phyloP scores from a whole-genome alignment of 176 grass and related monocot species.

The Cocos nucifera region DNA sequence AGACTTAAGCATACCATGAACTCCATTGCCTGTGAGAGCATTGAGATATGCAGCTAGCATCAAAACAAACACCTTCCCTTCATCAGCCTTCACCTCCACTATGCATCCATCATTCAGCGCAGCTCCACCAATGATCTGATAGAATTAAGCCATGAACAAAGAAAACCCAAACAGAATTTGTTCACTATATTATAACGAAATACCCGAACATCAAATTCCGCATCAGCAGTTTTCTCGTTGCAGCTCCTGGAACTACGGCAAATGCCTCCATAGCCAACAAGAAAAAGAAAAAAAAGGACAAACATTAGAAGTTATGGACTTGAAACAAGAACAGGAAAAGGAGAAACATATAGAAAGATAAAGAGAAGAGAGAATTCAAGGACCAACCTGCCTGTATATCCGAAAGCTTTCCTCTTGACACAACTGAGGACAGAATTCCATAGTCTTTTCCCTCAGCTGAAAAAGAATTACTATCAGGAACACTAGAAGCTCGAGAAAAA shows the following conservation, averaged over 20 bases:
- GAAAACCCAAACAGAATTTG: no score
- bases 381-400: constrained; percentile 63
- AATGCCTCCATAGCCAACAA: constrained; percentile 49
- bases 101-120: constrained; percentile 90
- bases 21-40: constrained; percentile 70
- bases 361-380: background rate
- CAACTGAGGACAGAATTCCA: constrained; percentile 54
- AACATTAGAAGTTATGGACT: background rate
- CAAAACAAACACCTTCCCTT: constrained; percentile 82
- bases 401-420: constrained; percentile 55
- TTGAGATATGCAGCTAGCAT: constrained; percentile 85
- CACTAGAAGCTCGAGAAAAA: background rate
- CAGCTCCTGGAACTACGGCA: constrained; percentile 74
- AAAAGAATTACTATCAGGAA: background rate
- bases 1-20: constrained; percentile 52
- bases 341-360: background rate
- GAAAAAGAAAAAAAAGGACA: background rate
- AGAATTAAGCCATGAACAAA: background rate
- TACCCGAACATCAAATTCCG: constrained; percentile 93
- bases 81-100: constrained; percentile 90
- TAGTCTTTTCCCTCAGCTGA: constrained; percentile 66
- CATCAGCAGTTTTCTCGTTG: constrained; percentile 72
- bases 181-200: background rate
- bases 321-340: background rate
- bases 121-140: constrained; percentile 88